Conservation (phyloP, 164 flowering plant species). For the Protea cynaroides region DNA sequence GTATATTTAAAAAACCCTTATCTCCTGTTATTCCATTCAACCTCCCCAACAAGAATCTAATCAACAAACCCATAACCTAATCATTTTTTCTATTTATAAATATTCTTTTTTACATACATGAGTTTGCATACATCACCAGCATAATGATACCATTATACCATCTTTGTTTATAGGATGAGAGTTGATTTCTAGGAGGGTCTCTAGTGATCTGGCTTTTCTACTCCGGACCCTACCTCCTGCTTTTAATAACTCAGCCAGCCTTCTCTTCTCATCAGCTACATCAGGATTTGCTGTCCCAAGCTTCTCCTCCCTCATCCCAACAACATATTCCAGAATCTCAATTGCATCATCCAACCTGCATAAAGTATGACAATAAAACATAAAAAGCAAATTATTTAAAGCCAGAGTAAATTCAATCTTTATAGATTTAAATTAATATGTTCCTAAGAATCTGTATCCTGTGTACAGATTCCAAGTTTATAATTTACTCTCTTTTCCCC, state of each 20-base stretch:
- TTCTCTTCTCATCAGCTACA: constrained; percentile 74
- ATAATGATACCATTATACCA: constrained; percentile 23
- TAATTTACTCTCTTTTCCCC: too few species aligned
- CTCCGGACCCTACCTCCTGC: constrained; percentile 69
- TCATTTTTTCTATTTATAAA: constrained; percentile 7
- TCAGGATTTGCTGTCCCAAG: constrained; percentile 91
- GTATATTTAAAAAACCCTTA: neutral
- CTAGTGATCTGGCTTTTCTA: constrained; percentile 65
- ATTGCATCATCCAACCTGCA: constrained; percentile 82
- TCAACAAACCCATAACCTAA: constrained; percentile 9
- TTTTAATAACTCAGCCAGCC: constrained; percentile 64
- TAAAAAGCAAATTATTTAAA: neutral
- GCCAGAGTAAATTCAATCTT: too few species aligned
- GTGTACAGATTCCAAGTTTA: too few species aligned
- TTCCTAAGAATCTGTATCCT: too few species aligned
- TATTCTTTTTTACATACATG: constrained; percentile 10
- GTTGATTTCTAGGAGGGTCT: constrained; percentile 56
- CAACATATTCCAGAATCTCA: constrained; percentile 61
- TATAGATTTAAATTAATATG: neutral
- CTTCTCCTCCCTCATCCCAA: constrained; percentile 78
- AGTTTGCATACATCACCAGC: constrained; percentile 5
- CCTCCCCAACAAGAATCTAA: neutral
- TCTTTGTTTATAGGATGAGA: constrained; percentile 22
- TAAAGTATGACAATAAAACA: neutral
- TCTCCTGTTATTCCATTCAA: constrained; percentile 8